Base-by-base conservation (phyloP, 768 basidiomycete genomes). In the Tylopilus subfusipes region DNA sequence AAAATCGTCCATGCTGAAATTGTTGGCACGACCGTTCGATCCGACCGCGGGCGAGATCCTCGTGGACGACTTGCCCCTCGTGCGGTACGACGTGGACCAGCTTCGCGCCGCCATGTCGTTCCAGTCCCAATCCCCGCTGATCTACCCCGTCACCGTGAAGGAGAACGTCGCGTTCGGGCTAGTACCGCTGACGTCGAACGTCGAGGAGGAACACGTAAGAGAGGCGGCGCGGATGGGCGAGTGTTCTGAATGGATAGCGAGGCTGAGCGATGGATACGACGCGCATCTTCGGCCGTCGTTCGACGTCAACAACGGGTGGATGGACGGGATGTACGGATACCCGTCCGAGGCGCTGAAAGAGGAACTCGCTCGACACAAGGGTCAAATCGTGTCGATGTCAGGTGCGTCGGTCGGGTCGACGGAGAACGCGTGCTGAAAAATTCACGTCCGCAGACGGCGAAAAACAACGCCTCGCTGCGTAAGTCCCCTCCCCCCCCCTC, bases 401-500 rank as follows among this genome's bases (percentile, higher is more conserved):
- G 61, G 63, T 60, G 57, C 24, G 61, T 22, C 4, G n/a, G n/a
- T n/a, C n/a, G n/a, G 34, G 18, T 36, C 13, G 6, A 2, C 7
- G 2, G 34, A 36, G 16, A 36, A 36, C 7, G 16, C 8, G 18
- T 34, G 33, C 24, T 24, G 21, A 47, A 3, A 14, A n/a, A n/a
- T n/a, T 7, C 47, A 40, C 25, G 0, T 19, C 13, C 21, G 42
- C 31, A 47, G 77, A 72, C 19, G 80, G 78, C 2, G 80, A 82
- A 61, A 74, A 63, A 42, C 82, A 82, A 62, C 72, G 78, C 1
- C 56, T 82, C 10, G 70, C 77, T 8, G 79, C 77, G 81, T 81
- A 59, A 49, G 79, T 74, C 30, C 11, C n/a, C n/a, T n/a, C n/a
- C n/a, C n/a, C n/a, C n/a, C n/a, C n/a, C n/a, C n/a, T n/a, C n/a